phyloP scores from a whole-genome alignment of 164 flowering plant genomes.

The Magnolia changhungtana region DNA sequence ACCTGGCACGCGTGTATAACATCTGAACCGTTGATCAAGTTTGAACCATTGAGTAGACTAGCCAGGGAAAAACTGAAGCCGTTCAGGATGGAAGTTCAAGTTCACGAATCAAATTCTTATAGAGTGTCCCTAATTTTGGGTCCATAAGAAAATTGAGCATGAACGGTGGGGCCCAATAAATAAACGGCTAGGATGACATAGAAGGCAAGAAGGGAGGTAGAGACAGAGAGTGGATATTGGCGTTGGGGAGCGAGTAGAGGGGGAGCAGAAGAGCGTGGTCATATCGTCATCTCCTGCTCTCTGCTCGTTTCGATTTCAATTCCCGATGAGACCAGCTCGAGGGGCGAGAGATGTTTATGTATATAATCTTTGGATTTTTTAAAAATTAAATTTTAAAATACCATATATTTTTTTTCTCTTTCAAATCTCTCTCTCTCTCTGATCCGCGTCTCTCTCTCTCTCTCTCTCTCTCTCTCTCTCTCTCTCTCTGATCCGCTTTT shows the following conservation, averaged over 20 bases:
- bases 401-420: not conserved
- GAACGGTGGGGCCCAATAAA: too few relatives aligned
- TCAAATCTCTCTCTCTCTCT: not conserved
- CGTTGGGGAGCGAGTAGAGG: conserved; percentile 11
- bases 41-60: too few relatives aligned
- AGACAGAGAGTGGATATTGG: conserved; percentile 66
- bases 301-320: not conserved
- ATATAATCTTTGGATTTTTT: too few relatives aligned
- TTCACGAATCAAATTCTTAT: too few relatives aligned
- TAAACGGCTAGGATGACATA: not conserved
- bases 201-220: not conserved
- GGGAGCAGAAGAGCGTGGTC: not conserved
- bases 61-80: too few relatives aligned
- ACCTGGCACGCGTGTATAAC: too few relatives aligned
- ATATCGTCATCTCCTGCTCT: conserved; percentile 3
- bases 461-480: not conserved
- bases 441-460: too few relatives aligned
- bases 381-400: too few relatives aligned
- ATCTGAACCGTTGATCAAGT: too few relatives aligned
- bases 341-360: not conserved
- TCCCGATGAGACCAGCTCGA: not conserved
- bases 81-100: too few relatives aligned
- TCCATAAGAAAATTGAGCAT: too few relatives aligned
- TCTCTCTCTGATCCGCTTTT: not conserved
- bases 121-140: too few relatives aligned